A percentile compares a stretch with the other conserved stretches of the same genome.
Conservation (phyloP, 331 rosid species). For the Saraca asoca region DNA sequence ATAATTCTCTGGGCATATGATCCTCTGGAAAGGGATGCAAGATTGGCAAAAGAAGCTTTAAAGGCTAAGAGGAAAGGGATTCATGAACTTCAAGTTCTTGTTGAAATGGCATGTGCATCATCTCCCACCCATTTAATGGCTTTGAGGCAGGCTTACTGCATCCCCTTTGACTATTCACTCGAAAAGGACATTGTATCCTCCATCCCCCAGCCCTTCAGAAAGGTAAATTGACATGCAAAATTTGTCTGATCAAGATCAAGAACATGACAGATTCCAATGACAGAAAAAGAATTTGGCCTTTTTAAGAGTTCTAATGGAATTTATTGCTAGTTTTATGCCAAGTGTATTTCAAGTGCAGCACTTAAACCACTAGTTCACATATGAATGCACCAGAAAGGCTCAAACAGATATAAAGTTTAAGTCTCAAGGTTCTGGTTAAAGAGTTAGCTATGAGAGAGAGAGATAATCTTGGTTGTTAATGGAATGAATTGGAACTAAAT, state of each 20-base stretch:
- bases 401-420: not conserved
- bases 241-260: not conserved
- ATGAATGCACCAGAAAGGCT: not conserved
- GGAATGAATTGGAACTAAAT: no score
- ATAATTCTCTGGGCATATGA: constrained; percentile 67
- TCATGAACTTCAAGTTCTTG: constrained; percentile 57
- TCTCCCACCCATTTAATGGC: constrained; percentile 79
- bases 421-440: not conserved
- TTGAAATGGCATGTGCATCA: constrained; percentile 85
- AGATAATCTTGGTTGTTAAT: no score
- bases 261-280: not conserved
- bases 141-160: constrained; percentile 73
- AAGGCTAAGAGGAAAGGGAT: constrained; percentile 45
- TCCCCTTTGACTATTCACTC: constrained; percentile 70
- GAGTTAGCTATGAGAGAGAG: not conserved
- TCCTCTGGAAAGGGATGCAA: constrained; percentile 86
- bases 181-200: constrained; percentile 77
- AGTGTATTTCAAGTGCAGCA: not conserved
- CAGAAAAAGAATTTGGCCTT: no score
- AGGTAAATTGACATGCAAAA: constrained; percentile 49
- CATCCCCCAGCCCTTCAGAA: constrained; percentile 57
- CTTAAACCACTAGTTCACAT: not conserved
- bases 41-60: constrained; percentile 60
- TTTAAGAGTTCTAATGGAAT: no score
- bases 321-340: no score